These are phyloP conservation scores for Anastatica hierochuntica DNA, from an alignment of 345 rosid species.

Conservation along the genomic window DNA sequence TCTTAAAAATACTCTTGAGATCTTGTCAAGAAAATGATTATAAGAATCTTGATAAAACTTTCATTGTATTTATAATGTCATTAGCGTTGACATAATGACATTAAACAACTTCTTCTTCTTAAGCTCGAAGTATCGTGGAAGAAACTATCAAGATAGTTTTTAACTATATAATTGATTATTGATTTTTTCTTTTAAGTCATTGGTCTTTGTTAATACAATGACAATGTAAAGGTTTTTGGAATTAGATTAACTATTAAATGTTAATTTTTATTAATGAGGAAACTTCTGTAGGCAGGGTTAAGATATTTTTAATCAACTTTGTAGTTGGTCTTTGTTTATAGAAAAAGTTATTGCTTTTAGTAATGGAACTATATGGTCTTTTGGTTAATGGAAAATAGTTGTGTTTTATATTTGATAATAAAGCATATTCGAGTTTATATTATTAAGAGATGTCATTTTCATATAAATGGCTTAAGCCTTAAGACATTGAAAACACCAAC, in stretches of 20 bases:
- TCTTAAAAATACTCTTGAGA: not conserved
- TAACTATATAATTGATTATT: not conserved
- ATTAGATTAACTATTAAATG: not conserved
- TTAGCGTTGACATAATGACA: slow-evolving; percentile 12
- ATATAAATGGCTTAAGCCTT: no score
- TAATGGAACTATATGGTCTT: no score
- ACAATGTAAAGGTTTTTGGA: no score
- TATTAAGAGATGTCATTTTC: no score
- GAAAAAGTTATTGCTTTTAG: no score
- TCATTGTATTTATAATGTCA: not conserved
- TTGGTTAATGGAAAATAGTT: no score
- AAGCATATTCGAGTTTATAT: no score
- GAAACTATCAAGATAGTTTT: slow-evolving; percentile 5
- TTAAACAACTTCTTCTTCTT: not conserved
- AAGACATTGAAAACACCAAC: no score
- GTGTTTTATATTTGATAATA: no score
- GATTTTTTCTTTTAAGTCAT: not conserved
- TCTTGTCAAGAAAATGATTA: slow-evolving; percentile 10
- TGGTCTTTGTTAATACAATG: slow-evolving; percentile 3
- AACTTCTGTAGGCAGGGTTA: not conserved
- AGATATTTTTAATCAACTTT: not conserved
- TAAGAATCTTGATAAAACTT: not conserved
- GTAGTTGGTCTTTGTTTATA: not conserved
- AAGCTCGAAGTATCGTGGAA: slow-evolving; percentile 16
- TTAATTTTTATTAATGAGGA: not conserved